Percentiles rank a stretch among this genome's conserved stretches.
Evolutionary conservation across 768 basidiomycete species (phyloP).

Genomic region (Hemileccinum impolitum): DNA sequence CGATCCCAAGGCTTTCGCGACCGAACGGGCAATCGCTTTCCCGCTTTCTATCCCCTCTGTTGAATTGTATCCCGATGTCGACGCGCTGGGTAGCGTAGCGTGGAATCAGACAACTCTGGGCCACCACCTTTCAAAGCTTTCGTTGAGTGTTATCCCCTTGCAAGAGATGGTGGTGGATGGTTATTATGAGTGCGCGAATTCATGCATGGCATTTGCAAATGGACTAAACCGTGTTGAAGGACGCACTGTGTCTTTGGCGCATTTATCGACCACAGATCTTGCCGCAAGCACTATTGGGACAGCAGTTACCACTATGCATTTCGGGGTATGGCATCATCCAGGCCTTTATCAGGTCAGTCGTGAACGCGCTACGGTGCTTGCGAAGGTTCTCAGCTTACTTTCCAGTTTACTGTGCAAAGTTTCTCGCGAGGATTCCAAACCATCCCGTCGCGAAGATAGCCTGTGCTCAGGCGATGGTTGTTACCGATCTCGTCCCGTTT

Average conservation of each 20-base stretch:
- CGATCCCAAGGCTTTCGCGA: conserved; percentile 22
- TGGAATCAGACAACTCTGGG: conserved; percentile 5
- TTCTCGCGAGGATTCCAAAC: conserved; percentile 11
- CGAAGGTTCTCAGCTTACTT: conserved; percentile 10
- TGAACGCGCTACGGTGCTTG: conserved; percentile 4
- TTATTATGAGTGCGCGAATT: conserved; percentile 15
- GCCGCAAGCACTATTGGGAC: conserved; percentile 46
- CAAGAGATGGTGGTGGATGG: conserved; percentile 20
- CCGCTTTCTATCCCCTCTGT: conserved; percentile 13
- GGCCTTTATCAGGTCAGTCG: conserved; percentile 35
- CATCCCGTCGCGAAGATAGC: conserved; percentile 13
- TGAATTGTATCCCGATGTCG: conserved; percentile 17
- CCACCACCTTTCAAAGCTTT: conserved; percentile 5
- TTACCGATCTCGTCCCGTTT: conserved; percentile 23
- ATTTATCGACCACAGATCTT: conserved; percentile 44
- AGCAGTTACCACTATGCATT: conserved; percentile 40
- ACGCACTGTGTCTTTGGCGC: no score
- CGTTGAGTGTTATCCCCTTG: conserved; percentile 22
- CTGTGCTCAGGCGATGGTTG: conserved; percentile 17
- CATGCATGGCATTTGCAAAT: not conserved
- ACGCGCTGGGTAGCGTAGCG: conserved; percentile 16
- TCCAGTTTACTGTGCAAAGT: conserved; percentile 20
- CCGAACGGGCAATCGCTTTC: conserved; percentile 13
- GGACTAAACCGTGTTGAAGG: conserved; percentile 10
- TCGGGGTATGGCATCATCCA: conserved; percentile 44